Evolutionary conservation across 257 asterid genomes (phyloP), one percentile per base, ranked within the genome.

Genomic region (Solanum piurae): DNA sequence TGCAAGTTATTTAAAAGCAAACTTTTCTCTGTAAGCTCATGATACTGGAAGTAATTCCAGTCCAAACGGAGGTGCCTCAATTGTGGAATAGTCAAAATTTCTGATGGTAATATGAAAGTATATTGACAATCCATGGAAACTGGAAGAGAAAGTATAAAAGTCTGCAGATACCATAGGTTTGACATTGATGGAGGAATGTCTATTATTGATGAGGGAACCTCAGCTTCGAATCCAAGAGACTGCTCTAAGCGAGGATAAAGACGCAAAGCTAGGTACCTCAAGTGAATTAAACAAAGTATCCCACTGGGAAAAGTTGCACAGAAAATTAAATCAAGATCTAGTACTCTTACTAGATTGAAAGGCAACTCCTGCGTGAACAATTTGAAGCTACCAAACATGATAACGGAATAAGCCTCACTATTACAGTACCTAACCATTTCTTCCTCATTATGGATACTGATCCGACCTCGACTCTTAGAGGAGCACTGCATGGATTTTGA

Each of bases 21-120:
- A 87, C 60, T 33, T 3, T 44, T 79, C 46, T 77, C 74, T 46
- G n/a, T 86, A 71, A 34, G 86, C 52, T 37, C 52, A 4, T 20
- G 2, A 37, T 12, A 10, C 3, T 1, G 2, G 31, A 74, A 36
- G 4, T 88, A 79, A 60, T 76, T 86, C 88, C 83, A 86, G 16
- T 1, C 18, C 77, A 87, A 14, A 13, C 29, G 13, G 21, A 89
- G 86, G n/a, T 83, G 89, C 73, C 91, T 89, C 36, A 87, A 62
- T 13, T 88, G 88, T 34, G 89, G 36, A 86, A 89, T 84, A 42
- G 1, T 66, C 87, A 82, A 74, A 31, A 89, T 76, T 23, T 91
- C 90, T 6, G 16, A 9, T 3, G 92, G 90, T 16, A 89, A 27
- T 38, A 37, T 37, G 20, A 75, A 38, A 38, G 55, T n/a, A n/a